Conservation (phyloP, 805 yeast species). For the Saturnispora hagleri region DNA sequence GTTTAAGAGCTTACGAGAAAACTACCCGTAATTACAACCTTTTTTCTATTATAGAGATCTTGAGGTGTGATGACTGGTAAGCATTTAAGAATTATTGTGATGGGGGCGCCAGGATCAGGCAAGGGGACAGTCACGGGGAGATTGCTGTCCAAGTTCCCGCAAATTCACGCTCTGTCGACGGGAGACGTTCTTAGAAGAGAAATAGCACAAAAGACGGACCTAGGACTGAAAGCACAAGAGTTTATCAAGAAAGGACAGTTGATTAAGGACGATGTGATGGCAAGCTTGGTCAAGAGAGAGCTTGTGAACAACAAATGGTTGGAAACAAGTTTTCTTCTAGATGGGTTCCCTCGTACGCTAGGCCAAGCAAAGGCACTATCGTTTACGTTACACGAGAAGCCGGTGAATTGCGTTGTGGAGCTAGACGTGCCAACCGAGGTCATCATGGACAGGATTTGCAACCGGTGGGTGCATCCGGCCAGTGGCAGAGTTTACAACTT, state of each 20-base stretch:
- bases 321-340: constrained; percentile 56
- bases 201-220: constrained; percentile 40
- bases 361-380: constrained; percentile 61
- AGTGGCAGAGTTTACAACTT: constrained; percentile 84
- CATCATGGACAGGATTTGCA: constrained; percentile 71
- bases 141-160: constrained; percentile 44
- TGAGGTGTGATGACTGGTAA: constrained; percentile 11
- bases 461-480: constrained; percentile 74
- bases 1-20: neutral
- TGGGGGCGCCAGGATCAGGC: constrained; percentile 96
- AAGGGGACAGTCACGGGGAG: constrained; percentile 82
- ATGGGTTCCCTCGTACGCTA: constrained; percentile 84
- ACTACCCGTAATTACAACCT: neutral
- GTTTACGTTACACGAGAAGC: constrained; percentile 31
- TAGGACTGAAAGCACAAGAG: constrained; percentile 48
- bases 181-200: constrained; percentile 77
- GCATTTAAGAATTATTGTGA: constrained; percentile 57
- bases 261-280: constrained; percentile 67
- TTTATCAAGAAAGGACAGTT: constrained; percentile 56
- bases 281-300: constrained; percentile 44
- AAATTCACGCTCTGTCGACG: constrained; percentile 56
- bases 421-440: constrained; percentile 79
- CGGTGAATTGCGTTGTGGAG: constrained; percentile 72
- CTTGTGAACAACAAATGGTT: constrained; percentile 37
- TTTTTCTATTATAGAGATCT: neutral